These are phyloP conservation scores for Nicotiana otophora DNA, from an alignment of 257 asterid genomes.

Conservation along the genomic window DNA sequence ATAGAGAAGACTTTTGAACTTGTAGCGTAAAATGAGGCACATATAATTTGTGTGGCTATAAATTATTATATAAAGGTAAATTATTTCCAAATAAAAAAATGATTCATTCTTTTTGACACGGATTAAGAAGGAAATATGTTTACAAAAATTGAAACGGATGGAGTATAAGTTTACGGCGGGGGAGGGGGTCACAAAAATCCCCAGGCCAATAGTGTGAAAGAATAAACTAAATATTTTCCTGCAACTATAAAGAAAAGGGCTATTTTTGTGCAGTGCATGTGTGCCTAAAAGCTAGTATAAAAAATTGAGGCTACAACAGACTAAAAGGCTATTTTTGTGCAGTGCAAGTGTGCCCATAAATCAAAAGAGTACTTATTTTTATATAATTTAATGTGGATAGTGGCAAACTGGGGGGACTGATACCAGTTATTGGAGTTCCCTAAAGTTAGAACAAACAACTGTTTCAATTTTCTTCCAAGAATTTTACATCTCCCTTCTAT, in stretches of 20 bases:
- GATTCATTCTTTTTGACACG: too few species aligned
- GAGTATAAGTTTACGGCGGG: too few species aligned
- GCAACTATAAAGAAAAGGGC: neutral
- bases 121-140: too few species aligned
- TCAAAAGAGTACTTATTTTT: neutral
- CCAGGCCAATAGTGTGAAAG: neutral
- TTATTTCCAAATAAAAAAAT: too few species aligned
- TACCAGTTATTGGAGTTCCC: neutral
- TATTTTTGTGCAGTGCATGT: neutral
- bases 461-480: neutral
- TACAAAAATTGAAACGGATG: rapidly evolving
- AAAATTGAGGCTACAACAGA: neutral
- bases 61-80: too few species aligned
- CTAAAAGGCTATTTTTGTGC: neutral
- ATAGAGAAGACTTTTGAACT: too few species aligned
- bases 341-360: neutral
- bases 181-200: neutral
- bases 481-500: neutral
- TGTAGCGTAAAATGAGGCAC: too few species aligned
- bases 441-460: neutral
- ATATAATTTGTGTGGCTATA: too few species aligned
- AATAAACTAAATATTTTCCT: neutral
- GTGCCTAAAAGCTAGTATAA: neutral
- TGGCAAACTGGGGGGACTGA: conserved; percentile 10
- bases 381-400: neutral